phyloP scores from a whole-genome alignment of 1,139 yeast species.

The Saccharomycopsis crataegensis region DNA sequence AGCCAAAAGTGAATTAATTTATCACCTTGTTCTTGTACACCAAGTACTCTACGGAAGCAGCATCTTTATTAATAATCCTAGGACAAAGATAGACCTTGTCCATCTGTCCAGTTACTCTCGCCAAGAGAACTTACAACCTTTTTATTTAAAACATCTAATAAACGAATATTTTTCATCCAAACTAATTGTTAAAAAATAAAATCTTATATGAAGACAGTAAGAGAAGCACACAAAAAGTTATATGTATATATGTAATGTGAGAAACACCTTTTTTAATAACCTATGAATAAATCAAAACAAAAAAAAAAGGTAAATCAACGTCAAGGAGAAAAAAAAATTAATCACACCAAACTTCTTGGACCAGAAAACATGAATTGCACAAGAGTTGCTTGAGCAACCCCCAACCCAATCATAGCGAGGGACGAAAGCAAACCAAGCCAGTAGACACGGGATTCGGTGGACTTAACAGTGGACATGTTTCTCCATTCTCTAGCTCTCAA shows the following conservation, averaged over 20 bases:
- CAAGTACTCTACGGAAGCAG: no score
- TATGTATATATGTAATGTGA: background rate
- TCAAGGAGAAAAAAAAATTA: background rate
- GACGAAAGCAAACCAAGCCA: constrained; percentile 57
- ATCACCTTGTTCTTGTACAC: no score
- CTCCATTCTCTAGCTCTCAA: constrained; percentile 69
- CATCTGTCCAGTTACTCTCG: no score
- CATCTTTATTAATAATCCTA: no score
- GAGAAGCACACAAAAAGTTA: background rate
- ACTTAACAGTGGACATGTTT: constrained; percentile 62
- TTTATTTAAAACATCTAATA: no score
- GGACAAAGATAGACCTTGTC: no score
- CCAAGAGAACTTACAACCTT: no score
- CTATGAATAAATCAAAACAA: background rate
- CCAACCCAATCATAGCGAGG: constrained; percentile 58
- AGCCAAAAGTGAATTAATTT: no score
- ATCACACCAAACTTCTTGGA: constrained; percentile 20
- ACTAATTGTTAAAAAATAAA: background rate
- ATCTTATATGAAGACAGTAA: background rate
- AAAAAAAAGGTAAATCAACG: background rate
- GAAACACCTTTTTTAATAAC: background rate
- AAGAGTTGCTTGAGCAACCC: constrained; percentile 51
- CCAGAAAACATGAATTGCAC: constrained; percentile 40
- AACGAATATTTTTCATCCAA: background rate
- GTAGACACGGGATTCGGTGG: constrained; percentile 58